Percentiles rank a stretch among this genome's conserved stretches.
These are phyloP conservation scores for Paxillus ammoniavirescens DNA, from an alignment of 768 basidiomycete genomes.

Conservation along the genomic window DNA sequence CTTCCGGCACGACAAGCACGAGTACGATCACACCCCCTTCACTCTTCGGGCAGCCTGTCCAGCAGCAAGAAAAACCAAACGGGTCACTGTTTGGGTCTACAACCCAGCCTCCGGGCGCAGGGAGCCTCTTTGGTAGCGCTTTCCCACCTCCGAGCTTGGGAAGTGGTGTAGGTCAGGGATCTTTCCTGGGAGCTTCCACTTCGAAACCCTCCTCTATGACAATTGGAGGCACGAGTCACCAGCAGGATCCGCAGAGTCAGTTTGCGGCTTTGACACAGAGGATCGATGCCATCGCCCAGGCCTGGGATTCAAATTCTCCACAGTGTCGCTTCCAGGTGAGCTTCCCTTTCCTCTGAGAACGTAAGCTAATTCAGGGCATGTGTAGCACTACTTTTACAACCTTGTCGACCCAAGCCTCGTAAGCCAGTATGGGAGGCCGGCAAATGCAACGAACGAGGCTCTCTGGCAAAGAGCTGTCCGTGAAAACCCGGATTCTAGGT, in stretches of 20 bases:
- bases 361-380: neutral
- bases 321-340: conserved; percentile 79
- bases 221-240: conserved; percentile 39
- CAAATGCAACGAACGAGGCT: conserved; percentile 67
- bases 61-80: conserved; percentile 20
- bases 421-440: conserved; percentile 65
- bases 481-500: conserved; percentile 80
- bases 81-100: conserved; percentile 34
- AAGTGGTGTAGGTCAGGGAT: conserved; percentile 20
- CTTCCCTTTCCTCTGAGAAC: neutral
- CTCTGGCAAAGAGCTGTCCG: conserved; percentile 76
- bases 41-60: conserved; percentile 30
- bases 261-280: conserved; percentile 51
- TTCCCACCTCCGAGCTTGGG: conserved; percentile 33
- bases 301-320: conserved; percentile 69
- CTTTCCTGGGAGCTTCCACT: conserved; percentile 30
- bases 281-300: conserved; percentile 61
- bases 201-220: conserved; percentile 34
- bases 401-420: conserved; percentile 71
- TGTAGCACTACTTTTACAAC: conserved; percentile 82
- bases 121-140: conserved; percentile 36
- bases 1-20: conserved; percentile 11
- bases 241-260: conserved; percentile 62
- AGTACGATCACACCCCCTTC: conserved; percentile 22
- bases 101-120: conserved; percentile 22